Evolutionary conservation across 768 basidiomycete species (phyloP).

Genomic region (Podaxis sp.): DNA sequence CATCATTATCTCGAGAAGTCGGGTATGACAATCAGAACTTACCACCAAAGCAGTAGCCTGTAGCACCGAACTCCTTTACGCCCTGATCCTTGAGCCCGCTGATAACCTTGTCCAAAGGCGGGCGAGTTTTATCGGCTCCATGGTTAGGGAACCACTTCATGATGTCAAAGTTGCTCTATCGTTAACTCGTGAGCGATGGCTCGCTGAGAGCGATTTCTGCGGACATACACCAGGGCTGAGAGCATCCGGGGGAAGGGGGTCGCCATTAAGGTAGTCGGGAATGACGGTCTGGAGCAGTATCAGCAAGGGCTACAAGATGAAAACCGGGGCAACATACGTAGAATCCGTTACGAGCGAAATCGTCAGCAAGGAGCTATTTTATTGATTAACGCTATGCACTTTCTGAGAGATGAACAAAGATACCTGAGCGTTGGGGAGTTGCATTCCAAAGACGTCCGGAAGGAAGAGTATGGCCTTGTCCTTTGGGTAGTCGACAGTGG

Average conservation of each 20-base stretch:
- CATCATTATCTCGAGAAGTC: background rate
- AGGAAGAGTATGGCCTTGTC: constrained; percentile 57
- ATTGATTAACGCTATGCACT: background rate
- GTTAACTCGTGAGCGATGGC: background rate
- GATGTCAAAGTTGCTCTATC: constrained; percentile 35
- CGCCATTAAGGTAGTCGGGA: constrained; percentile 14
- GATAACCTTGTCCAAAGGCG: constrained; percentile 54
- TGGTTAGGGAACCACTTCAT: constrained; percentile 45
- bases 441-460: constrained; percentile 50
- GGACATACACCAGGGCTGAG: constrained; percentile 2
- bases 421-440: constrained; percentile 45
- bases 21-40: constrained; percentile 13
- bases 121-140: constrained; percentile 36
- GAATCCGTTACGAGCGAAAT: constrained; percentile 45
- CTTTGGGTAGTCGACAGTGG: constrained; percentile 46
- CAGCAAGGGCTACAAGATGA: background rate
- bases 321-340: constrained; percentile 26
- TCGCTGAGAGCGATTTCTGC: background rate
- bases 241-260: constrained; percentile 12
- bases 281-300: background rate
- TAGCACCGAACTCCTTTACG: constrained; percentile 54
- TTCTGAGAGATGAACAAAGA: constrained; percentile 13
- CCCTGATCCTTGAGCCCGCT: constrained; percentile 56
- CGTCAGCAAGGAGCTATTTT: constrained; percentile 38
- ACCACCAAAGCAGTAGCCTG: constrained; percentile 74